Conservation (phyloP, 225 moss, liverwort and hornwort genomes). For the Marchantia paleacea region DNA sequence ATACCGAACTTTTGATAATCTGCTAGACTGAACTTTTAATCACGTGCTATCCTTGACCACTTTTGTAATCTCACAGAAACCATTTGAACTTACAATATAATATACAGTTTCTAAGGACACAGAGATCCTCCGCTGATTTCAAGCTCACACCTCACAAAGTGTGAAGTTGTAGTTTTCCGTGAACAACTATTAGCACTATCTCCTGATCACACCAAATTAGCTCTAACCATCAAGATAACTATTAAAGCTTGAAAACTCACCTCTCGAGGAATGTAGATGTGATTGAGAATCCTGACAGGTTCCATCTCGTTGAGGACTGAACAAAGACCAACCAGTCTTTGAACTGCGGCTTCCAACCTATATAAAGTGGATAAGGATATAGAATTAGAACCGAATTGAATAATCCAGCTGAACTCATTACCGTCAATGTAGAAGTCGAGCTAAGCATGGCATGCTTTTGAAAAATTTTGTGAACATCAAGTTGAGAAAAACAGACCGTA, state of each 20-base stretch:
- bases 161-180: too few species aligned
- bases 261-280: conserved; percentile 97
- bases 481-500: too few species aligned
- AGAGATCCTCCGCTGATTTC: too few species aligned
- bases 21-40: too few species aligned
- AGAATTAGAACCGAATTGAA: neutral
- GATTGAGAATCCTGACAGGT: conserved; percentile 90
- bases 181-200: too few species aligned
- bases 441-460: neutral
- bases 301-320: conserved; percentile 99
- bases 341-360: conserved; percentile 97
- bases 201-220: too few species aligned
- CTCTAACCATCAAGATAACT: neutral
- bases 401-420: neutral
- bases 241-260: conserved; percentile 18
- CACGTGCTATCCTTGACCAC: neutral
- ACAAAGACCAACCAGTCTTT: conserved; percentile 96
- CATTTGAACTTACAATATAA: neutral
- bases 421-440: neutral
- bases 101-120: too few species aligned
- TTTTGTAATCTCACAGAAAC: neutral
- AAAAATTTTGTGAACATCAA: neutral
- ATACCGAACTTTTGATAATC: neutral
- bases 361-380: neutral
- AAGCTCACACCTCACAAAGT: too few species aligned